Base-by-base conservation (phyloP, 2,329 filamentous ascomycete genomes). In the Cercospora citrullina region DNA sequence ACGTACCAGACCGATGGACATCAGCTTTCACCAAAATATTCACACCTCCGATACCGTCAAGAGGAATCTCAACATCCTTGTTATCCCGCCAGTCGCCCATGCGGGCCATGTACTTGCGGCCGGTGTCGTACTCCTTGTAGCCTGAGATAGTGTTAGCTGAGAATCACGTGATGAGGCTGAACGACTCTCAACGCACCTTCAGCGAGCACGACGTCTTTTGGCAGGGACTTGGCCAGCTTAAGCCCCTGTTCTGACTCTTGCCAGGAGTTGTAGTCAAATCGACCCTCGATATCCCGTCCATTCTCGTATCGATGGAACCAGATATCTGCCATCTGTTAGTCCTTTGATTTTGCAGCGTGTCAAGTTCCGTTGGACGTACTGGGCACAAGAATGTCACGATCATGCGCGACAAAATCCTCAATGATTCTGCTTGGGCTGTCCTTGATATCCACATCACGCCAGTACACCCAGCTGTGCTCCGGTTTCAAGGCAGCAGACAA, bases 221-320 rank as follows among this genome's bases (percentile, higher is more conserved):
- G 86, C 21, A 98, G 85, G 63, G 83, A 87, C 5, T 86, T 83
- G n/a, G 90, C 85, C 64, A 98, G 86, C 76, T 89, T 91, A 68
- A 90, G 87, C 59, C 87, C 93, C 80, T 94, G 91, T 62, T 94
- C 90, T 9, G 94, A 94, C 82, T 99, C 95, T 74, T 96, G 87
- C 95, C 95, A 99, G 1, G 95, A 98, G 81, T 99, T 99, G 84
- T 99, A 99, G 79, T 99, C 95, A 78, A 98, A 99, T 86, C 92
- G 89, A 71, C 95, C 95, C 82, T 99, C 95, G 73, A 98, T 94
- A 78, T 99, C 94, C 62, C 79, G 76, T 73, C 94, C 87, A 72
- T 87, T 84, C 77, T 89, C 83, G 75, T 96, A 97, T 60, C 94
- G 88, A 79, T 98, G 94, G 81, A 97, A 98, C 94, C 94, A 98